A percentile compares a stretch with the other conserved stretches of the same genome.
phyloP scores from a whole-genome alignment of 805 yeast genomes.

The Candida insectorum region DNA sequence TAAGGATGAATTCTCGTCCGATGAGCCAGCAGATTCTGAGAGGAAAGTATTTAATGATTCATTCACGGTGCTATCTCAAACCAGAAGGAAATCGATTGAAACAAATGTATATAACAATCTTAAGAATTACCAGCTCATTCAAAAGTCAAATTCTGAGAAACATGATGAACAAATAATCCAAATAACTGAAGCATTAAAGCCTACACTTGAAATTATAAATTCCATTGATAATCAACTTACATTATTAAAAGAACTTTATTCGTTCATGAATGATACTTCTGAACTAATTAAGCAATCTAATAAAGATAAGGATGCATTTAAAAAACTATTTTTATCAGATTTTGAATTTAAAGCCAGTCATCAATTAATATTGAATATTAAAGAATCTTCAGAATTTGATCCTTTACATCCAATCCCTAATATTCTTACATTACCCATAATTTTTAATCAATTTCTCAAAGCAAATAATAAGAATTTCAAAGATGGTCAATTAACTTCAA shows the following conservation, averaged over 20 bases:
- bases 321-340: not conserved
- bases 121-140: no score
- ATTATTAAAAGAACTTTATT: not conserved
- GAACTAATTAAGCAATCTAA: not conserved
- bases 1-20: no score
- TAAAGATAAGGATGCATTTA: not conserved
- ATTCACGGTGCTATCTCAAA: no score
- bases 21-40: no score
- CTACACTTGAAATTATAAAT: slow-evolving; percentile 3
- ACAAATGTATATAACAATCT: not conserved
- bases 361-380: not conserved
- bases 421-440: slow-evolving; percentile 31
- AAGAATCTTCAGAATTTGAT: not conserved
- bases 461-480: slow-evolving; percentile 20
- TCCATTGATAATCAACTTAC: not conserved
- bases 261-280: not conserved
- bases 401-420: slow-evolving; percentile 26
- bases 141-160: not conserved
- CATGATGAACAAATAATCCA: not conserved
- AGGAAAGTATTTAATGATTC: no score
- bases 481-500: slow-evolving; percentile 35
- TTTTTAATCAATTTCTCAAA: slow-evolving; percentile 31
- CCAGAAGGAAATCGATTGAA: no score
- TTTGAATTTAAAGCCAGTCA: not conserved
- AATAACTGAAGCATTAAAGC: slow-evolving; percentile 1